A percentile compares a stretch with the other conserved stretches of the same genome.
These are phyloP conservation scores for Discostella stelligeroides DNA, from an alignment of 108 stramenopile species.

Conservation along the genomic window DNA sequence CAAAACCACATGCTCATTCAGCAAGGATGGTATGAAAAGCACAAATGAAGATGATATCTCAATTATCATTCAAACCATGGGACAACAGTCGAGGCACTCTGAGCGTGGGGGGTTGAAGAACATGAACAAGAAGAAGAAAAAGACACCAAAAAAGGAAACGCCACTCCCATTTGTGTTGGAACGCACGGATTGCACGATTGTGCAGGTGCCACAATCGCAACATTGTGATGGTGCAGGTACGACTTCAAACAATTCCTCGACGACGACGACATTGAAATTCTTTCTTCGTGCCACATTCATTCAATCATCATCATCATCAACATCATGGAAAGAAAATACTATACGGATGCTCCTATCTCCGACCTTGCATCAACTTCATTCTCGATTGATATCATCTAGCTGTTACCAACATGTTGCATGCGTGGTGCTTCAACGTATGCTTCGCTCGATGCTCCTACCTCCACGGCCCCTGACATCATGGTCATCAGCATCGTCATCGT, in stretches of 20 bases:
- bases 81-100: conserved; percentile 30
- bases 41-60: too few relatives aligned
- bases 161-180: conserved; percentile 70
- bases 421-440: conserved; percentile 62
- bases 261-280: conserved; percentile 17
- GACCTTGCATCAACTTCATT: background rate
- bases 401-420: conserved; percentile 63
- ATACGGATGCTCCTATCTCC: conserved; percentile 1
- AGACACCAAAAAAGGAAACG: conserved; percentile 21
- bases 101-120: conserved; percentile 3
- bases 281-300: conserved; percentile 13
- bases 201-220: background rate
- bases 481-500: too few relatives aligned
- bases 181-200: conserved; percentile 59
- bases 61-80: conserved; percentile 50
- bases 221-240: background rate
- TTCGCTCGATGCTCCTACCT: conserved; percentile 49
- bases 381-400: conserved; percentile 14
- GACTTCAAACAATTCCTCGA: conserved; percentile 1
- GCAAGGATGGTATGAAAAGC: background rate
- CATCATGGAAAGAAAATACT: background rate
- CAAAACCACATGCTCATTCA: too few relatives aligned
- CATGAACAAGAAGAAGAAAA: conserved; percentile 4
- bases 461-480: too few relatives aligned
- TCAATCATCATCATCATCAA: background rate